Conservation (phyloP, 2,329 filamentous ascomycete genomes). For the Tolypocladium album region DNA sequence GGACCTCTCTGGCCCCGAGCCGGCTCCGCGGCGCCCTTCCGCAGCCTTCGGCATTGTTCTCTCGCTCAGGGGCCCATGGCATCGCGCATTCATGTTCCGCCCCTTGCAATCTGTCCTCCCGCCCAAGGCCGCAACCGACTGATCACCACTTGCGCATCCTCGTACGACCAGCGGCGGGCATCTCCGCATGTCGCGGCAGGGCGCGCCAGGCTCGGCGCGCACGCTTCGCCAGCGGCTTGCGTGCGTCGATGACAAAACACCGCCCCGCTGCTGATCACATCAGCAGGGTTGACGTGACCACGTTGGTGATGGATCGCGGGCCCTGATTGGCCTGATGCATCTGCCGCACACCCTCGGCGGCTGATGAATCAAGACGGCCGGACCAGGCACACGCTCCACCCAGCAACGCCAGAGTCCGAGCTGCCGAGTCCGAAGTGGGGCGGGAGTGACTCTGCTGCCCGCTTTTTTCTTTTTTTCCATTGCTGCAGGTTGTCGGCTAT, state of each 20-base stretch:
- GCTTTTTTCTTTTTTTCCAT: not conserved
- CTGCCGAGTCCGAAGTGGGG: constrained; percentile 1
- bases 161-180: not conserved
- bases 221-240: not conserved
- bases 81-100: too few species aligned
- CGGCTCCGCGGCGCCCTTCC: not conserved
- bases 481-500: not conserved
- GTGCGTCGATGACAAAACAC: not conserved
- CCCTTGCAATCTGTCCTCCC: not conserved
- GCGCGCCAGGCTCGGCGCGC: not conserved
- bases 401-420: not conserved
- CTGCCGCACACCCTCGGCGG: not conserved
- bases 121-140: not conserved
- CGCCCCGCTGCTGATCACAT: not conserved
- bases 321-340: not conserved
- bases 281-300: not conserved
- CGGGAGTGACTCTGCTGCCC: not conserved
- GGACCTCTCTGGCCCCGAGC: not conserved
- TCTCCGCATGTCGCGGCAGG: not conserved
- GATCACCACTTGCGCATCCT: not conserved
- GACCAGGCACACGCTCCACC: not conserved
- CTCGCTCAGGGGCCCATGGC: not conserved
- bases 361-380: constrained; percentile 1
- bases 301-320: not conserved
- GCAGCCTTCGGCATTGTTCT: not conserved